Percentiles rank a stretch among this genome's conserved stretches.
These are phyloP conservation scores for Candolleomyces efflorescens DNA, from an alignment of 768 basidiomycete genomes.

Conservation along the genomic window DNA sequence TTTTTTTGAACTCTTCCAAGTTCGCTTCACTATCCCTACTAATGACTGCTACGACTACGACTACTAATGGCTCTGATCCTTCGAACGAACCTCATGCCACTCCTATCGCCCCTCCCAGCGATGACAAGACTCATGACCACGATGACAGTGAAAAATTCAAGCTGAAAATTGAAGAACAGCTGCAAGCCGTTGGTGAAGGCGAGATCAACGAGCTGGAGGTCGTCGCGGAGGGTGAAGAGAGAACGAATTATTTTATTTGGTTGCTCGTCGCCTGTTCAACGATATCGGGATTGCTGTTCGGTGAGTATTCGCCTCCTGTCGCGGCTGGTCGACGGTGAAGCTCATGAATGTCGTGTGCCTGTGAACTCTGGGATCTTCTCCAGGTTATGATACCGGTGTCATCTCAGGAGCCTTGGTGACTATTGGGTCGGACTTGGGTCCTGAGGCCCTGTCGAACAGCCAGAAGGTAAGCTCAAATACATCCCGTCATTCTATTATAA, in stretches of 20 bases:
- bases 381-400: constrained; percentile 80
- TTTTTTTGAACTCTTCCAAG: background rate
- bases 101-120: background rate
- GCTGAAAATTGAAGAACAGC: background rate
- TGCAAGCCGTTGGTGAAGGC: constrained; percentile 23
- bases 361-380: background rate
- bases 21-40: background rate
- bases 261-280: constrained; percentile 70
- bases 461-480: constrained; percentile 65
- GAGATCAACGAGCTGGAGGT: constrained; percentile 59
- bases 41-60: too few relatives aligned
- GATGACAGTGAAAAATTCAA: background rate
- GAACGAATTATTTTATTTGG: constrained; percentile 73
- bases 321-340: background rate
- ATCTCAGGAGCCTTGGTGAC: constrained; percentile 79
- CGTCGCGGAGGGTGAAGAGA: constrained; percentile 61
- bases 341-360: background rate
- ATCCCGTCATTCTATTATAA: too few relatives aligned
- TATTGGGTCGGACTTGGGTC: constrained; percentile 64
- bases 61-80: too few relatives aligned
- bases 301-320: constrained; percentile 31
- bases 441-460: constrained; percentile 47
- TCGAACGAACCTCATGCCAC: background rate
- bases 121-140: constrained; percentile 2
- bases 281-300: constrained; percentile 73